Base-by-base conservation (phyloP, 2,329 filamentous ascomycete genomes). In the Aspergillus arachidicola region DNA sequence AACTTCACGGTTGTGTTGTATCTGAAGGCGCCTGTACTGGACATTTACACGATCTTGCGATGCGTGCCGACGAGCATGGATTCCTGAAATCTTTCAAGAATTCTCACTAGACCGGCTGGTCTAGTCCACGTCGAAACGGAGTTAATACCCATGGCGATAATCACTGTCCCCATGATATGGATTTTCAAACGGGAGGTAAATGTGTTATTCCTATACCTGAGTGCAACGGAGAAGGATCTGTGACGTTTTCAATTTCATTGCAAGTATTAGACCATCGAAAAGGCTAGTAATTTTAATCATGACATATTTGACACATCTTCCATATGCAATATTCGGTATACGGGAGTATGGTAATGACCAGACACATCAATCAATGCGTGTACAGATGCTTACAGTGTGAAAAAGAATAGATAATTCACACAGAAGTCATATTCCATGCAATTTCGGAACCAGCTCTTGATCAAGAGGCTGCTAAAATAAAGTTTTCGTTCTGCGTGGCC, bases 381-480 rank as follows among this genome's bases (percentile, higher is more conserved):
- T 34, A 0, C 32, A 0, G 11, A 34, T 34, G 32, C 32, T 12
- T 11, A 34, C 32, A 12, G 12, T 34, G 10, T 12, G 32, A 12
- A 5, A 5, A 34, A 12, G 32, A 2, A 34, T 34, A 2, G 3
- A 11, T 12, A 34, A 34, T 2, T 3, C 12, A 3, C 32, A 34
- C 3, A 5, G 3, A 12, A 11, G 32, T 12, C 11, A 12, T 34
- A 34, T 34, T 12, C 0, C 3, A 34, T 34, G 1, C 4, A 11
- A 34, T 34, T 34, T 34, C 11, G 32, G 32, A 34, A 5, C 11
- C 11, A 34, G 10, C 0, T 11, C 32, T 34, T 34, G 12, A 34
- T 12, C 0, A 1, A 34, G 10, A 12, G 3, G 10, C 32, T 34
- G 11, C 1, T 5, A 12, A 0, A 12, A 1, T 34, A 2, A 34